phyloP scores from a whole-genome alignment of 2,329 filamentous ascomycete genomes.

The Thielaviopsis ethacetica region DNA sequence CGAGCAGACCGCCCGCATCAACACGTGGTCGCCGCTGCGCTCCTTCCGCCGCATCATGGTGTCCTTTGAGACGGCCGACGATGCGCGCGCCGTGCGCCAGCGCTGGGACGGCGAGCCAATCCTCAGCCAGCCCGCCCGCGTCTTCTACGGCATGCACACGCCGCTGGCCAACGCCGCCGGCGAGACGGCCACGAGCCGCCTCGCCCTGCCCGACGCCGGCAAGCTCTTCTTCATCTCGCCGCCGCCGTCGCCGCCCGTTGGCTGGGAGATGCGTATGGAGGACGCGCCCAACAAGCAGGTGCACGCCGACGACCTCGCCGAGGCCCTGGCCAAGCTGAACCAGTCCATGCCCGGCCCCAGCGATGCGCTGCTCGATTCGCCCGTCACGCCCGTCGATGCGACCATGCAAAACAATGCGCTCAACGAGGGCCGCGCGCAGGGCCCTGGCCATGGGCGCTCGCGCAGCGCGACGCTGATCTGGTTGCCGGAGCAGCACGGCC shows the following conservation, averaged over 20 bases:
- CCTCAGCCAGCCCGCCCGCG: conserved; percentile 50
- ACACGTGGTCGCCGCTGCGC: conserved; percentile 65
- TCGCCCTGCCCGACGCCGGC: conserved; percentile 50
- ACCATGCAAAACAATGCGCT: conserved; percentile 9
- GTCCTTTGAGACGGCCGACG: conserved; percentile 55
- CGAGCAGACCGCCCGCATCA: conserved; percentile 50
- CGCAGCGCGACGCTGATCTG: conserved; percentile 51
- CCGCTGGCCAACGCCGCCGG: conserved; percentile 38
- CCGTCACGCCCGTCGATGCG: conserved; percentile 26
- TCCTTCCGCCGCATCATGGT: conserved; percentile 70
- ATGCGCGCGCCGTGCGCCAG: conserved; percentile 53
- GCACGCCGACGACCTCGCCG: conserved; percentile 51
- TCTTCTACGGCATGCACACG: conserved; percentile 42
- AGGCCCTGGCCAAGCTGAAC: conserved; percentile 46
- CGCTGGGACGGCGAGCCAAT: conserved; percentile 60
- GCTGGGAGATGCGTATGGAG: conserved; percentile 52
- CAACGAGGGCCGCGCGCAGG: conserved; percentile 15
- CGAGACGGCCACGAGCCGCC: conserved; percentile 34
- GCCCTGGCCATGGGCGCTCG: conserved; percentile 25
- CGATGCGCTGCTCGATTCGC: conserved; percentile 18
- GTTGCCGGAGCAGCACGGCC: conserved; percentile 39
- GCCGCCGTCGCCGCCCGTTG: conserved; percentile 50
- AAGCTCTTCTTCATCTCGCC: conserved; percentile 61
- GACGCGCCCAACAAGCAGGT: conserved; percentile 55
- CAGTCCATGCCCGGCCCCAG: conserved; percentile 21